A percentile compares a stretch with the other conserved stretches of the same genome.
Evolutionary conservation across 352 stramenopile genomes (phyloP).

Genomic region (Pythium dissotocum): DNA sequence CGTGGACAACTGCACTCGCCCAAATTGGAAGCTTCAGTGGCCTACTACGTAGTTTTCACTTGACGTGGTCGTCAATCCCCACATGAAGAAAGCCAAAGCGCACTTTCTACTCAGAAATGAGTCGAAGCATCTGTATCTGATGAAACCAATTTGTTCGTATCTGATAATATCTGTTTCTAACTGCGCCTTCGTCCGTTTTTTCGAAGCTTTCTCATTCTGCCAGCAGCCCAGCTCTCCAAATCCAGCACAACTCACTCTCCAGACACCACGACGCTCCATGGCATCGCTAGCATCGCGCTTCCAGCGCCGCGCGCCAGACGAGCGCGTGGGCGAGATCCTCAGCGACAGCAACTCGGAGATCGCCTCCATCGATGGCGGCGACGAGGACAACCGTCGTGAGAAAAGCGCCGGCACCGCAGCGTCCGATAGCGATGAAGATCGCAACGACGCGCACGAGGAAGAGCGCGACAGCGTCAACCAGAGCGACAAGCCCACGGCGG

Average conservation of each 20-base stretch:
- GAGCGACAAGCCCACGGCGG: slow-evolving; percentile 8
- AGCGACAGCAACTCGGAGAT: slow-evolving; percentile 62
- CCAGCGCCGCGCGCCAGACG: slow-evolving; percentile 24
- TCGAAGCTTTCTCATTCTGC: not conserved
- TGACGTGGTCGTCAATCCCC: too few relatives aligned
- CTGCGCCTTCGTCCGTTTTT: not conserved
- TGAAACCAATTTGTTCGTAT: not conserved
- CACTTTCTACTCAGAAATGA: not conserved
- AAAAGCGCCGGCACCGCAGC: not conserved
- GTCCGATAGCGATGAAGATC: slow-evolving; percentile 22
- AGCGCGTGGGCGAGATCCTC: slow-evolving; percentile 55
- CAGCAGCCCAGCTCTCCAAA: not conserved
- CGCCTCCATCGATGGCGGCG: slow-evolving; percentile 32
- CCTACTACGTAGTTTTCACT: too few relatives aligned
- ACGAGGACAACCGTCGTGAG: slow-evolving; percentile 9
- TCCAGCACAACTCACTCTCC: not conserved
- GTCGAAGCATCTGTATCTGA: not conserved
- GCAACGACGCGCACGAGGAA: slow-evolving; percentile 28
- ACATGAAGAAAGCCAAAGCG: too few relatives aligned
- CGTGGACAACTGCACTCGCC: too few relatives aligned
- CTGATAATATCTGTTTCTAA: not conserved
- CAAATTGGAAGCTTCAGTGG: not conserved
- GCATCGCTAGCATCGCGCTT: slow-evolving; percentile 10
- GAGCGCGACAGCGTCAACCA: slow-evolving; percentile 3
- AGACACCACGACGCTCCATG: slow-evolving; percentile 5